phyloP scores from a whole-genome alignment of 1,284 basidiomycete genomes.

The Inonotus obliquus region DNA sequence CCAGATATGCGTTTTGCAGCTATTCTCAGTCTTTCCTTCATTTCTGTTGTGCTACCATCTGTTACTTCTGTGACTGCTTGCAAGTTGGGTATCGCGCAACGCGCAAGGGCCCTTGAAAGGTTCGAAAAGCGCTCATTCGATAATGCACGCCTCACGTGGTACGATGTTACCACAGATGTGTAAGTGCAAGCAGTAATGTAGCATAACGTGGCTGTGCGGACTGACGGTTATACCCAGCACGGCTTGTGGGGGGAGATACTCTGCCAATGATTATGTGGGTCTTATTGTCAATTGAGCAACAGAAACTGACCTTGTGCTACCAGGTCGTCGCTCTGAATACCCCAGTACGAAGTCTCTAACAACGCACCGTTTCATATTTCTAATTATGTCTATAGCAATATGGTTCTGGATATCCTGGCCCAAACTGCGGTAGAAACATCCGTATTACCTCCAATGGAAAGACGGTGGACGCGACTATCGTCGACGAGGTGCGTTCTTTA shows the following conservation, averaged over 20 bases:
- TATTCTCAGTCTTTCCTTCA: background rate
- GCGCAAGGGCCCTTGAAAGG: too few relatives aligned
- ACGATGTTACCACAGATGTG: slow-evolving; percentile 51
- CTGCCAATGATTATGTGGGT: slow-evolving; percentile 32
- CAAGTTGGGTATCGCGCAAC: slow-evolving; percentile 34
- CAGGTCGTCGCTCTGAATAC: slow-evolving; percentile 15
- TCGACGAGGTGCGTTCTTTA: slow-evolving; percentile 56
- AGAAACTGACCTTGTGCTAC: slow-evolving; percentile 2
- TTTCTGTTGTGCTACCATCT: background rate
- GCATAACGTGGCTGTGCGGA: background rate
- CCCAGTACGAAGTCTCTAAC: background rate
- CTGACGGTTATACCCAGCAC: slow-evolving; percentile 27
- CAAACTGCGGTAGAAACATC: slow-evolving; percentile 59
- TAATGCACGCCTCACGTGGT: slow-evolving; percentile 43
- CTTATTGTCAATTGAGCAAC: background rate
- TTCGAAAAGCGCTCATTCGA: slow-evolving; percentile 37
- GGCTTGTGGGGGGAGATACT: slow-evolving; percentile 35
- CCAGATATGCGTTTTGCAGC: background rate
- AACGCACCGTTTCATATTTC: background rate
- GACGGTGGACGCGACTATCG: slow-evolving; percentile 54
- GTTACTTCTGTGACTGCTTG: slow-evolving; percentile 20
- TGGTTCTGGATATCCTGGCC: slow-evolving; percentile 43
- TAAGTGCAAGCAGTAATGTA: background rate
- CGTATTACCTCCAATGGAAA: slow-evolving; percentile 63
- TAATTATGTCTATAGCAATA: slow-evolving; percentile 39